These are phyloP conservation scores for Dioscorea alata DNA, from an alignment of 106 monocot species.

Conservation along the genomic window DNA sequence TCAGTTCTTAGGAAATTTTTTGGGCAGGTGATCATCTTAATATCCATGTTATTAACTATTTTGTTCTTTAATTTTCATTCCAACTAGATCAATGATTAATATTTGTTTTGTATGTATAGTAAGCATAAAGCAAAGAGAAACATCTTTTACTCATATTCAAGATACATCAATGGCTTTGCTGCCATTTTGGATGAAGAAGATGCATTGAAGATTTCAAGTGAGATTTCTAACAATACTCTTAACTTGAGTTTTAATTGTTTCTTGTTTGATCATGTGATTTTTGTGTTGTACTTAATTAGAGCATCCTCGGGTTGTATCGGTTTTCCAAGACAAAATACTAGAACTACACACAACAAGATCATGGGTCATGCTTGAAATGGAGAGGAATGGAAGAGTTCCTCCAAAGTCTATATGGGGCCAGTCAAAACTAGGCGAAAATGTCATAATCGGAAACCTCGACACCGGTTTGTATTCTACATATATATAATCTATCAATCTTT, in stretches of 20 bases:
- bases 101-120: conserved; percentile 18
- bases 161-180: conserved; percentile 69
- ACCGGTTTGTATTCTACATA: conserved; percentile 9
- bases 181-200: conserved; percentile 51
- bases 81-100: neutral
- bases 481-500: neutral
- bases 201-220: conserved; percentile 31
- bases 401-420: conserved; percentile 19
- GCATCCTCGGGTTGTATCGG: conserved; percentile 26
- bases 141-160: conserved; percentile 63
- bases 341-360: conserved; percentile 46
- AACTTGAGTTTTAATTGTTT: neutral
- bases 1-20: conserved; percentile 26
- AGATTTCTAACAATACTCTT: neutral
- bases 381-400: conserved; percentile 18
- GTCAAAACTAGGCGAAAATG: conserved; percentile 29
- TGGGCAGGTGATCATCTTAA: conserved; percentile 33
- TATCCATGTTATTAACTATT: neutral
- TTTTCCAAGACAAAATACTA: conserved; percentile 17
- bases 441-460: conserved; percentile 29
- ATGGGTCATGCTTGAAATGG: conserved; percentile 28
- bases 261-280: neutral
- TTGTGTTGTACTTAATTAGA: conserved; percentile 6
- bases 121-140: conserved; percentile 37
- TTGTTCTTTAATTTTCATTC: neutral